A percentile compares a stretch with the other conserved stretches of the same genome.
phyloP scores from a whole-genome alignment of 2,329 filamentous ascomycete genomes.

The Fusarium sp. region DNA sequence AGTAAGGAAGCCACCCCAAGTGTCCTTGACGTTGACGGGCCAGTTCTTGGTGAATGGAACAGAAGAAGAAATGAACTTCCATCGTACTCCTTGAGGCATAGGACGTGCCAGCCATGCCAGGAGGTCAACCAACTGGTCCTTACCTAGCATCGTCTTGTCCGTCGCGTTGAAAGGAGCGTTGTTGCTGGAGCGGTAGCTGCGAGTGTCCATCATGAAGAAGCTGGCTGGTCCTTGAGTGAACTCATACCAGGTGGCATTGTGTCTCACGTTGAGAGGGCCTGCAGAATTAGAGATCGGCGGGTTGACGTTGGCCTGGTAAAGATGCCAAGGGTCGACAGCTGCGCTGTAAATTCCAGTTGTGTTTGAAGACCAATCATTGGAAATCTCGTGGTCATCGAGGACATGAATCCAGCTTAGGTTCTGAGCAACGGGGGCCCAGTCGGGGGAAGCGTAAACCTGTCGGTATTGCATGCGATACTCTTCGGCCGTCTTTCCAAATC shows the following conservation, averaged over 20 bases:
- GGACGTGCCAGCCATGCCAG: slow-evolving; percentile 80
- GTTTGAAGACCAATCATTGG: slow-evolving; percentile 91
- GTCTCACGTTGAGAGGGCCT: slow-evolving; percentile 53
- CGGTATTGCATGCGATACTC: slow-evolving; percentile 93
- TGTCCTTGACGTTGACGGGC: slow-evolving; percentile 88
- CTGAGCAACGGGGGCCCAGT: slow-evolving; percentile 81
- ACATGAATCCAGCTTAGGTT: slow-evolving; percentile 98
- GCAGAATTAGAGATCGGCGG: slow-evolving; percentile 75
- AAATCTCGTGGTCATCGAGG: slow-evolving; percentile 95
- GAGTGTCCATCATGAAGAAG: slow-evolving; percentile 95
- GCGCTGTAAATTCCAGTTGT: slow-evolving; percentile 82
- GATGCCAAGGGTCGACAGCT: slow-evolving; percentile 85
- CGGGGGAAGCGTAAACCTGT: slow-evolving; percentile 94
- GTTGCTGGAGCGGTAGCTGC: slow-evolving; percentile 83
- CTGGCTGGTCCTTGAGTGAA: slow-evolving; percentile 91
- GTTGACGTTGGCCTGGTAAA: slow-evolving; percentile 89
- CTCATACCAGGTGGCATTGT: slow-evolving; percentile 83
- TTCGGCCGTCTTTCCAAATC: slow-evolving; percentile 77
- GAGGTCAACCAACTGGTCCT: slow-evolving; percentile 81
- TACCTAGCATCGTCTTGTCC: slow-evolving; percentile 89
- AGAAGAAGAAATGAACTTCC: slow-evolving; percentile 92
- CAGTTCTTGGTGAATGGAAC: slow-evolving; percentile 99
- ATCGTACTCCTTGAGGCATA: slow-evolving; percentile 82
- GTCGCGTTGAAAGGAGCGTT: slow-evolving; percentile 68
- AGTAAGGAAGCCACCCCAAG: slow-evolving; percentile 90